Evolutionary conservation across 2,329 filamentous ascomycete species (phyloP), one percentile per base, ranked within the genome.

Genomic region (Lachnellula cervina): DNA sequence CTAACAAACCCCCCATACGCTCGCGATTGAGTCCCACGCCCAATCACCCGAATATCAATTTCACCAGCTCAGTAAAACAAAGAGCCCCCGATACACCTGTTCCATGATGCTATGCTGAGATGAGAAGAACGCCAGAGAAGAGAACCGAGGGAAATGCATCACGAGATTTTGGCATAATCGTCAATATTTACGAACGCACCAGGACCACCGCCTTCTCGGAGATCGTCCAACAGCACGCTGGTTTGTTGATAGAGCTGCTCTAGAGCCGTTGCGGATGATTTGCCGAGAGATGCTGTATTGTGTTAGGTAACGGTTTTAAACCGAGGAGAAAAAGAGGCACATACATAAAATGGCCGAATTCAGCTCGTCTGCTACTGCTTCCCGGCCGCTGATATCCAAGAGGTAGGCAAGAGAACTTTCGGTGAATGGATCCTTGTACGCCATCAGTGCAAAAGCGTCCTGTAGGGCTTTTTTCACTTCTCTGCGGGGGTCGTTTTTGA

Each of bases 211-310:
- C 89, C 86, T 66, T 88, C 82, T 47, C 88, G 82, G 14, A 96
- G 78, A 54, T 93, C 88, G 57, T 91, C 87, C n/a, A 97, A 80
- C 14, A 97, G 76, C 1, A 90, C 89, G 61, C 86, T 88, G 0
- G 91, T 95, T 73, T 97, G 91, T 58, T 92, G 88, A 68, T 89
- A 91, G 5, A 97, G 71, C 58, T 84, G 87, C 71, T 97, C 93
- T 32, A 99, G 73, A 1, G 91, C 89, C 2, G 94, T 89, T 4
- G 87, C 85, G 3, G 90, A 91, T 0, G 90, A 93, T 73, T 96
- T 95, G 49, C 94, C 94, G 2, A 97, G 79, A 0, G 90, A 95
- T 43, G 90, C 93, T 97, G 65, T 51, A 19, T 19, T 6, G 8
- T 35, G 64, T 74, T 64, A 73, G 67, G 25, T 23, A 5, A 9